phyloP scores from a whole-genome alignment of 75 land plant species.

The Isoetes taiwanensis region DNA sequence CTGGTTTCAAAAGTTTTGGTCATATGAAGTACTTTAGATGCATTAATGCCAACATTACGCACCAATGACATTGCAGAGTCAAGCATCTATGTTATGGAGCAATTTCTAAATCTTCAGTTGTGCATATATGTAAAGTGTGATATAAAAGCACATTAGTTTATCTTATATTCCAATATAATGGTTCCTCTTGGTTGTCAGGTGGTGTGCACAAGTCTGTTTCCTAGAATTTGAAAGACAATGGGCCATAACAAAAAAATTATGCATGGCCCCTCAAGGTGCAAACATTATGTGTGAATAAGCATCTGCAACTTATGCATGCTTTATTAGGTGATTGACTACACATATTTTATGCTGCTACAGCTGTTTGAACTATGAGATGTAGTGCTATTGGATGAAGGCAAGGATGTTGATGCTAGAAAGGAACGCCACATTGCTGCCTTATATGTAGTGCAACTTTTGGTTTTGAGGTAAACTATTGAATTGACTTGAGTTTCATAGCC shows the following conservation, averaged over 20 bases:
- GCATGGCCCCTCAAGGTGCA: constrained; percentile 85
- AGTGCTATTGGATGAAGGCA: constrained; percentile 34
- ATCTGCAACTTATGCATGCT: background rate
- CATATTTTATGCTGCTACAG: constrained; percentile 24
- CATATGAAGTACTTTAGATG: no score
- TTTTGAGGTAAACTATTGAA: constrained; percentile 50
- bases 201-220: constrained; percentile 71
- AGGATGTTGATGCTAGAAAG: constrained; percentile 88
- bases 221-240: constrained; percentile 72
- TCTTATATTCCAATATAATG: background rate
- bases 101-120: no score
- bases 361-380: constrained; percentile 92
- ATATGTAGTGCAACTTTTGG: constrained; percentile 71
- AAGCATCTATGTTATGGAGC: no score
- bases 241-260: constrained; percentile 75
- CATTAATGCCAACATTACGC: no score
- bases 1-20: no score
- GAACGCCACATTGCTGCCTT: constrained; percentile 68
- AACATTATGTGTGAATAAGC: background rate
- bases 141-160: no score
- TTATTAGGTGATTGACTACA: background rate
- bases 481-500: background rate
- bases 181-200: constrained; percentile 28
- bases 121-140: no score
- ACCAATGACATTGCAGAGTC: no score